phyloP scores from a whole-genome alignment of 2,329 filamentous ascomycete species.

The Arthrobotrys sphaeroides region DNA sequence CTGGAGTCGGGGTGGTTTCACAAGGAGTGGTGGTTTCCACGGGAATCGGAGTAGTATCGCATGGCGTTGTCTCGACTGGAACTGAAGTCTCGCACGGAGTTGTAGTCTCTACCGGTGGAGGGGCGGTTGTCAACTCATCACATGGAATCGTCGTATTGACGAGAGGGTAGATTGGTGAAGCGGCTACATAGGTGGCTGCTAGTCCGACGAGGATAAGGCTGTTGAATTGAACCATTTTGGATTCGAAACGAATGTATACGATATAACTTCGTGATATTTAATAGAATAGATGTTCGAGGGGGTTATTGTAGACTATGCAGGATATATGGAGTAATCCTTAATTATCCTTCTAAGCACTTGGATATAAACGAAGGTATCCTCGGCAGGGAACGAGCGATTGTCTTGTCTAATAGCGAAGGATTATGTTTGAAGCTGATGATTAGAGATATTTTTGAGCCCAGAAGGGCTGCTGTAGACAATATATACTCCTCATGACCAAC shows the following conservation, averaged over 20 bases:
- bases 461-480: constrained; percentile 24
- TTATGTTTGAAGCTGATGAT: constrained; percentile 10
- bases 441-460: background rate
- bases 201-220: constrained; percentile 26
- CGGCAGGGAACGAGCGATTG: constrained; percentile 35
- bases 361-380: constrained; percentile 54
- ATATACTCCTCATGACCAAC: constrained; percentile 14
- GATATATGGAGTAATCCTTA: constrained; percentile 1
- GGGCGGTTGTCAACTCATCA: background rate
- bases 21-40: background rate
- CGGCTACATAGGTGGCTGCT: constrained; percentile 29
- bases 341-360: constrained; percentile 17
- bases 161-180: constrained; percentile 23
- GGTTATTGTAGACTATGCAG: background rate
- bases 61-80: background rate
- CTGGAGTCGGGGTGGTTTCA: background rate
- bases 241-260: constrained; percentile 33
- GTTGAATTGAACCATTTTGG: constrained; percentile 48
- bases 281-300: constrained; percentile 12
- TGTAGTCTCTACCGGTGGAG: background rate
- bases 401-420: constrained; percentile 37
- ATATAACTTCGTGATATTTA: background rate
- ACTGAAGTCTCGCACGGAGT: constrained; percentile 12
- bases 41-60: background rate
- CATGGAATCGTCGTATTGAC: constrained; percentile 3